phyloP scores from a whole-genome alignment of 257 asterid species.

The Fraxinus pennsylvanica region DNA sequence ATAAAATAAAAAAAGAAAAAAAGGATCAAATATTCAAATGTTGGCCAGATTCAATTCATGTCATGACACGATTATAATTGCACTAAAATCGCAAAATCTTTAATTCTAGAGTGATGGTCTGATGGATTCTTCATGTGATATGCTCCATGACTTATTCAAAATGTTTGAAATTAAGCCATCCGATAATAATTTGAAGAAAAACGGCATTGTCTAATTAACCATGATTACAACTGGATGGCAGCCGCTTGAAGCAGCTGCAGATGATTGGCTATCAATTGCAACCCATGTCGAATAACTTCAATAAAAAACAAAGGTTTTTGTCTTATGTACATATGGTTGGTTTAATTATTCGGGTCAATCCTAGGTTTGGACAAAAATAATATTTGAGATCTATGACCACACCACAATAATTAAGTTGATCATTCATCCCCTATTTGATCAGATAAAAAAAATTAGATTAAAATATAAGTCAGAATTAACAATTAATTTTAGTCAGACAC shows the following conservation, averaged over 20 bases:
- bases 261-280: neutral
- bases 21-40: neutral
- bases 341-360: neutral
- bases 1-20: neutral
- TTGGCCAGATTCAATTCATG: constrained; percentile 47
- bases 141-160: neutral
- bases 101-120: constrained; percentile 28
- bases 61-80: constrained; percentile 29
- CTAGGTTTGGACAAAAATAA: constrained; percentile 6
- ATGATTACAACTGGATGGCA: neutral
- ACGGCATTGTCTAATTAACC: neutral
- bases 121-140: constrained; percentile 47
- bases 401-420: neutral
- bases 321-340: neutral
- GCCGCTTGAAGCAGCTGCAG: neutral
- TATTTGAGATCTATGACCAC: neutral
- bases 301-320: neutral
- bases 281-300: neutral
- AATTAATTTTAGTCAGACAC: no score
- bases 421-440: no score
- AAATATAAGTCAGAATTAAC: no score
- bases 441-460: no score
- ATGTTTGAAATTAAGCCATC: neutral
- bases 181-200: neutral
- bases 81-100: constrained; percentile 14